phyloP scores from a whole-genome alignment of 176 grass and related monocot genomes.

The Musa troglodytarum region DNA sequence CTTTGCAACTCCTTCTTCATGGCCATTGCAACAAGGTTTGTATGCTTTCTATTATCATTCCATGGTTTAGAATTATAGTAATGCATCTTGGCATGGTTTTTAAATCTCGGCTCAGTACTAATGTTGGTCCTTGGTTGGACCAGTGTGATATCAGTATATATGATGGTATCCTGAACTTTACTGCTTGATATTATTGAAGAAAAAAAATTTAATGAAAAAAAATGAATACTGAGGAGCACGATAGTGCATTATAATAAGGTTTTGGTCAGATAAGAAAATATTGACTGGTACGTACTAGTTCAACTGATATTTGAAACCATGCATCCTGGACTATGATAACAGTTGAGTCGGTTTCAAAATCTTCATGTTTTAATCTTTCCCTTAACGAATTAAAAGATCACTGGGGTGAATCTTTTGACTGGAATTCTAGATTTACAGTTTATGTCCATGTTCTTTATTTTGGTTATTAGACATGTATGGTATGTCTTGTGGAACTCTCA shows the following conservation, averaged over 20 bases:
- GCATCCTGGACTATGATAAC: background rate
- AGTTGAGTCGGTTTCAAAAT: background rate
- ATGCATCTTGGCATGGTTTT: no score
- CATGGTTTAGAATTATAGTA: background rate
- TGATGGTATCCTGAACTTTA: no score
- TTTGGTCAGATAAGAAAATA: no score
- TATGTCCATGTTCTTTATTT: background rate
- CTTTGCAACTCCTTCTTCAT: constrained; percentile 82
- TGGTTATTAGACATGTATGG: background rate
- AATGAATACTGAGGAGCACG: no score
- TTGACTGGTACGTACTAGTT: no score
- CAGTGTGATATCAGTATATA: no score
- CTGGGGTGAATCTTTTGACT: background rate
- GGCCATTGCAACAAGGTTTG: constrained; percentile 74
- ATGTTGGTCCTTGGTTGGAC: no score
- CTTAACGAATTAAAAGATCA: background rate
- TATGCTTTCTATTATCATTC: background rate
- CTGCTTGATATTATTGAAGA: no score
- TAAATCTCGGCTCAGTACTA: no score
- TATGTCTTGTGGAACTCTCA: background rate
- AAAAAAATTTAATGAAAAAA: no score
- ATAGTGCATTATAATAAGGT: no score
- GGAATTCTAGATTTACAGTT: background rate
- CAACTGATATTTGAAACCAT: no score
- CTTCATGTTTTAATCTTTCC: background rate